These are phyloP conservation scores for Haemoproteus tartakovskyi DNA, from an alignment of 169 alveolate species.

Conservation along the genomic window DNA sequence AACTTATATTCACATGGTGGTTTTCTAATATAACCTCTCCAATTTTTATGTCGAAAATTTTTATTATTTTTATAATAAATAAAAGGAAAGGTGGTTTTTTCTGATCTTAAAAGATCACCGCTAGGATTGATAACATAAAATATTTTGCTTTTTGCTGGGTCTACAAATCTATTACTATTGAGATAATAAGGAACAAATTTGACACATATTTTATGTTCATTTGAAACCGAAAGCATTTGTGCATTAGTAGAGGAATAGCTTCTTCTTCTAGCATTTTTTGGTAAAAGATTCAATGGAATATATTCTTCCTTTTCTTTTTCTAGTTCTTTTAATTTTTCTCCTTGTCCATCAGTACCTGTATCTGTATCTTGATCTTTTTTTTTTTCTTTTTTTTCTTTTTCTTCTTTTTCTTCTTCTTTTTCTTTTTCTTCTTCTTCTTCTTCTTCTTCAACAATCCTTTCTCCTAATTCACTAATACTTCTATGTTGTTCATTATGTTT, in stretches of 20 bases:
- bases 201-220: slow-evolving; percentile 11
- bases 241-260: slow-evolving; percentile 46
- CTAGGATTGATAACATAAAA: slow-evolving; percentile 63
- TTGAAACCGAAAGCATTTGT: slow-evolving; percentile 5
- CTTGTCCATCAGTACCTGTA: neutral
- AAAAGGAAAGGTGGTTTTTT: slow-evolving; percentile 61
- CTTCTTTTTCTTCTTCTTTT: neutral
- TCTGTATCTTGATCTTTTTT: neutral
- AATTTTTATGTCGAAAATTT: slow-evolving; percentile 49
- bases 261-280: too few species aligned
- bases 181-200: slow-evolving; percentile 62
- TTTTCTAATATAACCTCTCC: slow-evolving; percentile 63
- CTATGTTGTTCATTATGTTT: too few species aligned
- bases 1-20: slow-evolving; percentile 39
- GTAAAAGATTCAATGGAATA: too few species aligned
- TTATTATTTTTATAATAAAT: slow-evolving; percentile 56
- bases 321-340: neutral
- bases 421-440: slow-evolving; percentile 16
- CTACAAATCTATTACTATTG: slow-evolving; percentile 21
- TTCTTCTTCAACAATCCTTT: slow-evolving; percentile 50
- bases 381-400: slow-evolving; percentile 27
- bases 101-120: slow-evolving; percentile 64
- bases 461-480: neutral
- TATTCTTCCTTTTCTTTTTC: too few species aligned
- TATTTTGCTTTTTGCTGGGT: slow-evolving; percentile 56